These are phyloP conservation scores for Paraphysoderma sedebokerense DNA, from an alignment of 371 early-diverging fungal genomes.

Conservation along the genomic window DNA sequence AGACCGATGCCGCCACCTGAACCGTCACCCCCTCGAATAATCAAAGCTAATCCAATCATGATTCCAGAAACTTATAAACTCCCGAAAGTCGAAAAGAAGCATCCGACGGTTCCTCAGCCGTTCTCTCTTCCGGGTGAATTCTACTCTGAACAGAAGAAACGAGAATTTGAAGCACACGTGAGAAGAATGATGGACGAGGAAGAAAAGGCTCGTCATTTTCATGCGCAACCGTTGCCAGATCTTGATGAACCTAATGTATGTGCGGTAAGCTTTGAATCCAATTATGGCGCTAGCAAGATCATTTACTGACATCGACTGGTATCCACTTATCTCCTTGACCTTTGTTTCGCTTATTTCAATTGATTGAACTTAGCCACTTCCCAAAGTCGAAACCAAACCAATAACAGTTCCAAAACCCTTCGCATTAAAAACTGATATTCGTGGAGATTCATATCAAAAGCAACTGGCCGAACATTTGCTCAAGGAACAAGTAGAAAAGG, in stretches of 20 bases:
- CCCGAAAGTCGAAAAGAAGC: no score
- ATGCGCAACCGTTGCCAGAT: background rate
- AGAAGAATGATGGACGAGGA: background rate
- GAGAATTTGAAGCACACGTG: background rate
- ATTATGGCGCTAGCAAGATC: no score
- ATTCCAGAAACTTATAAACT: no score
- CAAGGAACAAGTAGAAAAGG: no score
- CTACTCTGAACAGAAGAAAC: background rate
- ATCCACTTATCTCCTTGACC: background rate
- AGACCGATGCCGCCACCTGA: no score
- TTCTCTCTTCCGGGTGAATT: background rate
- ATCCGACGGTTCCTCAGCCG: background rate
- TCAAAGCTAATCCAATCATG: no score
- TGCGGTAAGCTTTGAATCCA: background rate
- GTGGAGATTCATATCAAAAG: background rate
- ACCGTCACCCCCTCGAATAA: no score
- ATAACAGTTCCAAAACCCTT: background rate
- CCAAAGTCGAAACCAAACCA: background rate
- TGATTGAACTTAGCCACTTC: background rate
- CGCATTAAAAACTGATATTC: background rate
- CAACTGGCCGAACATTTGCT: no score
- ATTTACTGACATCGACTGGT: no score
- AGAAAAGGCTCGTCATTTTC: background rate
- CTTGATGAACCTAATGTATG: background rate
- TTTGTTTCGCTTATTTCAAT: background rate